Percentiles rank a stretch among this genome's conserved stretches.
Conservation (phyloP, 169 alveolate species). For the Cryptosporidium sp. region DNA sequence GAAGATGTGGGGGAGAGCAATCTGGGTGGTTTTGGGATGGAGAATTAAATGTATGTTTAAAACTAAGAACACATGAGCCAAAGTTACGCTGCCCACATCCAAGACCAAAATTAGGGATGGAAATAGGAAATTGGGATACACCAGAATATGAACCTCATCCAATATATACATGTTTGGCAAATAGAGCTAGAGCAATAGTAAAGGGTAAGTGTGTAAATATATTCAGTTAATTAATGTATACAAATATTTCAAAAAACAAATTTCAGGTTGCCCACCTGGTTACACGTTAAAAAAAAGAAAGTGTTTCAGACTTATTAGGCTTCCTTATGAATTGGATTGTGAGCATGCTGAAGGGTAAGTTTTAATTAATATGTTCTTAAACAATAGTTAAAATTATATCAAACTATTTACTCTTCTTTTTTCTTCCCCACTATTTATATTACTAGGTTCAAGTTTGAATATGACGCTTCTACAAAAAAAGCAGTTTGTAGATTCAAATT, state of each 20-base stretch:
- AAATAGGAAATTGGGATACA: conserved; percentile 73
- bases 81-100: conserved; percentile 71
- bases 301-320: conserved; percentile 50
- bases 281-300: conserved; percentile 56
- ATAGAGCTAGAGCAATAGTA: conserved; percentile 59
- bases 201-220: conserved; percentile 27
- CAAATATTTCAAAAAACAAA: background rate
- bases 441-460: conserved; percentile 57
- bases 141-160: conserved; percentile 75
- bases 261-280: conserved; percentile 59
- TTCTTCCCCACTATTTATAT: background rate
- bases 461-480: conserved; percentile 35
- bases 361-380: background rate
- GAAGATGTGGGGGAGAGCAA: conserved; percentile 60
- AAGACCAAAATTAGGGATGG: conserved; percentile 46
- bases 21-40: conserved; percentile 76
- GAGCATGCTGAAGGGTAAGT: conserved; percentile 75
- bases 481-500: conserved; percentile 57
- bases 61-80: conserved; percentile 60
- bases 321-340: conserved; percentile 71
- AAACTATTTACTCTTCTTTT: background rate
- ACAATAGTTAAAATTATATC: background rate
- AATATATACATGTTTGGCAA: conserved; percentile 66
- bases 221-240: background rate
- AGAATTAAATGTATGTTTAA: conserved; percentile 20